Conservation (phyloP, 306 rosid genomes). For the Castanea crenata region DNA sequence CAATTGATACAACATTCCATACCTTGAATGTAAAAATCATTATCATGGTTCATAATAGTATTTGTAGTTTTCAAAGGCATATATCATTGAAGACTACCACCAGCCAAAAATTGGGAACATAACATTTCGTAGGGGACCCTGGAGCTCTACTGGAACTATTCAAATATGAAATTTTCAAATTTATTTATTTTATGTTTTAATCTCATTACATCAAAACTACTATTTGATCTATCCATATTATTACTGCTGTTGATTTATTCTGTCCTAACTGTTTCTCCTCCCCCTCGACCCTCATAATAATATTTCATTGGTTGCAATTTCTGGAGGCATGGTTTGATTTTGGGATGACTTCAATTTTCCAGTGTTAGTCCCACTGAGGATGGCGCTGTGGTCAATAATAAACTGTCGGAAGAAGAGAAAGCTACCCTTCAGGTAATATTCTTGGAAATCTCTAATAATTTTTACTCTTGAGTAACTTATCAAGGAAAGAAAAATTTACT, state of each 20-base stretch:
- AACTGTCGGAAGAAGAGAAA: conserved; percentile 71
- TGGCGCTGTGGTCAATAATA: conserved; percentile 43
- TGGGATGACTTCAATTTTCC: conserved; percentile 42
- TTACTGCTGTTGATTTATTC: not conserved
- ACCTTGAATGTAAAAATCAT: not conserved
- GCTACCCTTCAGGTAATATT: conserved; percentile 68
- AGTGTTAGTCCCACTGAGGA: conserved; percentile 61
- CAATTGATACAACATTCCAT: not conserved
- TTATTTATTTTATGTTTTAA: not conserved
- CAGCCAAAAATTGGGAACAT: not conserved
- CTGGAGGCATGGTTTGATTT: conserved; percentile 25
- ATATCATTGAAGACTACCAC: not conserved
- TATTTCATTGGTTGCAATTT: conserved; percentile 20
- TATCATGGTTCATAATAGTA: not conserved
- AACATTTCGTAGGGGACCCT: not conserved
- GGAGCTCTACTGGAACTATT: not conserved
- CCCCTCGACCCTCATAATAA: not conserved
- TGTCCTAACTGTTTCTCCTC: not conserved
- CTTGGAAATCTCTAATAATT: not conserved
- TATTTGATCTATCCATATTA: not conserved
- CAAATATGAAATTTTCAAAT: not conserved
- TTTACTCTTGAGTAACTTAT: conserved; percentile 12
- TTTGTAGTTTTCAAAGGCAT: not conserved
- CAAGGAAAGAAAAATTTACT: conserved; percentile 56
- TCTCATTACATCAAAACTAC: not conserved